Conservation (phyloP, 495 filamentous ascomycete species). For the Aspergillus homomorphus region DNA sequence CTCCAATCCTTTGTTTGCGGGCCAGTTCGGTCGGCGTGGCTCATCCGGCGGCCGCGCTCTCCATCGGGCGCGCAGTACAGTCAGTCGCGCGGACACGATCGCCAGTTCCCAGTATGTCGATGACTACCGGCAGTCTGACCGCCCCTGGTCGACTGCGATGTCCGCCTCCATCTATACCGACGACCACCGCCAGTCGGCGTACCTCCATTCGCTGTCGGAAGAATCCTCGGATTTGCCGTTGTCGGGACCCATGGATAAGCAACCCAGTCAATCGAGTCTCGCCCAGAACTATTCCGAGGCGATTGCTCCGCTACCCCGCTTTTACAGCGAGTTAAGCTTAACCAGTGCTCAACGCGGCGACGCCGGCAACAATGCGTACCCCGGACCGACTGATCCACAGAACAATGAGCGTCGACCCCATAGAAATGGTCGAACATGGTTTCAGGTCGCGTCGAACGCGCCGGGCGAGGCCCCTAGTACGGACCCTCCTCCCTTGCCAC, state of each 20-base stretch:
- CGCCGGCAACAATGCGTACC: neutral
- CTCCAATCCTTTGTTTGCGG: constrained; percentile 43
- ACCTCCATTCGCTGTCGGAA: constrained; percentile 25
- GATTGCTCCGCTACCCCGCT: constrained; percentile 44
- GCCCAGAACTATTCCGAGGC: constrained; percentile 42
- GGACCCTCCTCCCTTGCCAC: neutral
- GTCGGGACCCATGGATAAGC: constrained; percentile 14
- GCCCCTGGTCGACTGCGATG: constrained; percentile 37
- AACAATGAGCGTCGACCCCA: constrained; percentile 5
- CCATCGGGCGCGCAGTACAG: constrained; percentile 35
- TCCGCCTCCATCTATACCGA: constrained; percentile 43
- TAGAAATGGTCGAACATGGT: constrained; percentile 9
- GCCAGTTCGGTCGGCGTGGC: constrained; percentile 33
- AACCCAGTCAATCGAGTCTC: constrained; percentile 38
- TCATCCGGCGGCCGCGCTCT: constrained; percentile 38
- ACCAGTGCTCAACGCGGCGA: constrained; percentile 26
- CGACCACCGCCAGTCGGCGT: constrained; percentile 31
- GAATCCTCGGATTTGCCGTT: constrained; percentile 25
- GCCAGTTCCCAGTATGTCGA: constrained; percentile 36
- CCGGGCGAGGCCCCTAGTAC: constrained; percentile 1
- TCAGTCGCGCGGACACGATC: constrained; percentile 41
- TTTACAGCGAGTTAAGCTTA: constrained; percentile 41
- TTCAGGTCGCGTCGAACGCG: constrained; percentile 10
- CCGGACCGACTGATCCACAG: neutral
- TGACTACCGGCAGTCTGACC: constrained; percentile 35